Base-by-base conservation (phyloP, 768 basidiomycete species). In the Auriscalpium vulgare region DNA sequence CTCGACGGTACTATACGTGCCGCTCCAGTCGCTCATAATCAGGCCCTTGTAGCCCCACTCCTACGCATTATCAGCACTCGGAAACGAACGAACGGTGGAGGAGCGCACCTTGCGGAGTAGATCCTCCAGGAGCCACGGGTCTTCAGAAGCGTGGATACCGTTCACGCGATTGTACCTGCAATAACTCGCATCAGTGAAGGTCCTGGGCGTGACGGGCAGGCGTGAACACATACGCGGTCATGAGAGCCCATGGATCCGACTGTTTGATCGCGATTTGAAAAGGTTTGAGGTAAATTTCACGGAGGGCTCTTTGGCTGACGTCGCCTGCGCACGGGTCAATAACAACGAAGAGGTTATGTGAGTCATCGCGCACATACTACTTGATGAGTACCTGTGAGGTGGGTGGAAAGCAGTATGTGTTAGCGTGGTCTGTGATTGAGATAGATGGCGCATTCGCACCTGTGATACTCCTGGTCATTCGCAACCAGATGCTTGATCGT, bases 21-120 rank as follows among this genome's bases (percentile, higher is more conserved):
- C 79, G 48, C 66, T 76, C 84, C 75, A 76, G 62, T 85, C 83
- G 54, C 80, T 82, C 77, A 84, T 84, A 45, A 84, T 68, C 63
- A 81, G 61, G 1, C 80, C 84, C 63, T 82, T 68, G 61, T 71
- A 85, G 4, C 76, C 78, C 84, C 84, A 87, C 75, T 87, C 84
- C 71, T 79, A 19, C 36, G 34, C 37, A 34, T 19, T 17, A 23
- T 35, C 23, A 43, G 19, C 21, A 1, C 11, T 3, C 3, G 4
- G 11, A 29, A n/a, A 13, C 11, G 4, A 5, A 10, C 16, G 16
- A n/a, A 44, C 1, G 11, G 43, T 43, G 3, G 19, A 21, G 10
- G 16, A 14, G 36, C 51, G 19, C 34, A 72, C 78, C 62, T 77
- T 75, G 37, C 82, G 72, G 16, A 87, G 66, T 37, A 86, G 74